These are phyloP conservation scores for Hippophae gyantsensis DNA, from an alignment of 306 rosid species.

Conservation along the genomic window DNA sequence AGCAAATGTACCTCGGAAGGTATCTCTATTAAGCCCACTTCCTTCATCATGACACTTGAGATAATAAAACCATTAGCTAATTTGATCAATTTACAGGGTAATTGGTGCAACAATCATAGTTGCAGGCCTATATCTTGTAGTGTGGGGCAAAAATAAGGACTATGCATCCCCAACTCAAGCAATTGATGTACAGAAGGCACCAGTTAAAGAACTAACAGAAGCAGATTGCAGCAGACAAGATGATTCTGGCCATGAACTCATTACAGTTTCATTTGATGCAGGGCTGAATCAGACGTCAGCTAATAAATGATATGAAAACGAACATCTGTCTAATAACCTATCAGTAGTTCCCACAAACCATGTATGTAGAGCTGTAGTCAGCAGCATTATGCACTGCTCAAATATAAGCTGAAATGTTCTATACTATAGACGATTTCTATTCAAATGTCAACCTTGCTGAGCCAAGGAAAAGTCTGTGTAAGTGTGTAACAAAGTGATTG, in stretches of 20 bases:
- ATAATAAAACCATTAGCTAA: conserved; percentile 1
- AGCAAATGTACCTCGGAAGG: conserved; percentile 71
- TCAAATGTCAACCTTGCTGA: too few species aligned
- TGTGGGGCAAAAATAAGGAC: conserved; percentile 89
- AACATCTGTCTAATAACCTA: too few species aligned
- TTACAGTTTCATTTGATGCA: conserved; percentile 16
- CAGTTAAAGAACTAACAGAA: conserved; percentile 16
- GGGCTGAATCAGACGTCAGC: conserved; percentile 18
- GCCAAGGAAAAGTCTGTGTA: too few species aligned
- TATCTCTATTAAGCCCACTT: conserved; percentile 17
- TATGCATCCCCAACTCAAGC: conserved; percentile 15
- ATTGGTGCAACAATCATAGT: conserved; percentile 60
- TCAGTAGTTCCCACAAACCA: too few species aligned
- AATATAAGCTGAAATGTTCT: too few species aligned
- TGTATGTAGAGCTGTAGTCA: too few species aligned
- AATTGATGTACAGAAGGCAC: conserved; percentile 19
- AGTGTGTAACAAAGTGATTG: too few species aligned
- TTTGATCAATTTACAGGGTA: conserved; percentile 34
- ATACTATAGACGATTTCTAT: too few species aligned
- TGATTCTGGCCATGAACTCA: conserved; percentile 20
- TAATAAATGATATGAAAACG: neutral
- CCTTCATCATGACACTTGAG: neutral
- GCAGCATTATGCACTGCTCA: too few species aligned
- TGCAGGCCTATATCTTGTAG: conserved; percentile 56
- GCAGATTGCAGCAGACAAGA: conserved; percentile 21